phyloP scores from a whole-genome alignment of 768 basidiomycete genomes.

The Xerocomellus intermedius region DNA sequence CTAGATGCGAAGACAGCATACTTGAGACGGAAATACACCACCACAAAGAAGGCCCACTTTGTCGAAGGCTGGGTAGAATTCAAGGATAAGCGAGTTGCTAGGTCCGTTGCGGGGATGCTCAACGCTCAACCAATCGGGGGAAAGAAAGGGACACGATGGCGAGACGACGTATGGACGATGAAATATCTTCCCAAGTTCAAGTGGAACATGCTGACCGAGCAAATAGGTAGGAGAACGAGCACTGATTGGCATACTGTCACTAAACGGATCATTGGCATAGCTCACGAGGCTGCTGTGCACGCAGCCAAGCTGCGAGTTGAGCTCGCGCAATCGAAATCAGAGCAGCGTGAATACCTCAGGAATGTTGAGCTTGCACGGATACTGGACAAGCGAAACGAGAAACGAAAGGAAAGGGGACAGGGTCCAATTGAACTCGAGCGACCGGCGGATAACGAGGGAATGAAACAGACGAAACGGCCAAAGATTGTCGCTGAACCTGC shows the following conservation, averaged over 20 bases:
- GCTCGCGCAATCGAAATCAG: slow-evolving; percentile 79
- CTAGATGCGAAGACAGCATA: slow-evolving; percentile 87
- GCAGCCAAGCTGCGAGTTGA: slow-evolving; percentile 88
- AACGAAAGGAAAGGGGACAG: slow-evolving; percentile 58
- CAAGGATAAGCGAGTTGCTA: slow-evolving; percentile 87
- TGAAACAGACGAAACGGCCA: slow-evolving; percentile 16
- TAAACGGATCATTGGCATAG: slow-evolving; percentile 40
- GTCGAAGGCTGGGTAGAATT: slow-evolving; percentile 99
- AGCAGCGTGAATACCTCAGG: slow-evolving; percentile 89
- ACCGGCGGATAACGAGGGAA: slow-evolving; percentile 3
- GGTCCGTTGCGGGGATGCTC: slow-evolving; percentile 89
- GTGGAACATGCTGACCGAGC: slow-evolving; percentile 98
- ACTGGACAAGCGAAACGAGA: slow-evolving; percentile 74
- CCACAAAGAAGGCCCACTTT: slow-evolving; percentile 84
- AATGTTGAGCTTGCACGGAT: slow-evolving; percentile 93
- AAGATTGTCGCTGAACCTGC: slow-evolving; percentile 2
- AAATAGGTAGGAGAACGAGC: slow-evolving; percentile 77
- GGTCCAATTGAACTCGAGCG: slow-evolving; percentile 37
- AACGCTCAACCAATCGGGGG: slow-evolving; percentile 96
- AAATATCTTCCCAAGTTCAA: slow-evolving; percentile 97
- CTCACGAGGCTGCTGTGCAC: slow-evolving; percentile 90
- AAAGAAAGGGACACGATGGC: slow-evolving; percentile 86
- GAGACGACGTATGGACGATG: slow-evolving; percentile 99
- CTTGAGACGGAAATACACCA: slow-evolving; percentile 73
- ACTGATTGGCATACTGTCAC: background rate